Evolutionary conservation across 352 stramenopile genomes (phyloP).

Genomic region (Elongisporangium senticosum): DNA sequence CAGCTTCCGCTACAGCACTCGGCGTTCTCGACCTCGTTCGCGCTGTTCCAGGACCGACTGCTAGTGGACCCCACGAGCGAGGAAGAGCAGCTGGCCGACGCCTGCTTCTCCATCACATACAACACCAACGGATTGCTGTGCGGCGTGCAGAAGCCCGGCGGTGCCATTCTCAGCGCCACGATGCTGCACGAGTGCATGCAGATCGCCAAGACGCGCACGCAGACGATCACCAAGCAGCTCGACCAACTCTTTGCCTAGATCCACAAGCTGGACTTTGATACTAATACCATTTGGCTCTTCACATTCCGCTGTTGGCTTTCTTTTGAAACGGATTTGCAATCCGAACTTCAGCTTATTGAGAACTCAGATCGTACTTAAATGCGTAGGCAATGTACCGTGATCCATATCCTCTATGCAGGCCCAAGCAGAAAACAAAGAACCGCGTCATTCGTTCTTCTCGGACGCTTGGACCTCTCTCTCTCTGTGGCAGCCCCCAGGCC

Average conservation of each 20-base stretch:
- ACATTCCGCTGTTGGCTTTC: too few species aligned
- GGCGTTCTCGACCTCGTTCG: constrained; percentile 66
- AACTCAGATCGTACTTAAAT: background rate
- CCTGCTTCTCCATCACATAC: constrained; percentile 63
- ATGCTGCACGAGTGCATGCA: constrained; percentile 65
- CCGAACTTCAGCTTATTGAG: too few species aligned
- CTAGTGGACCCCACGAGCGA: constrained; percentile 68
- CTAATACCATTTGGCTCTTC: too few species aligned
- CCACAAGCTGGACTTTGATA: too few species aligned
- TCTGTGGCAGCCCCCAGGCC: background rate
- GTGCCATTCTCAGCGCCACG: constrained; percentile 28
- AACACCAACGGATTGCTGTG: constrained; percentile 56
- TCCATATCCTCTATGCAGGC: background rate
- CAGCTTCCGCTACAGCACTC: constrained; percentile 51
- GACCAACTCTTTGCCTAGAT: constrained; percentile 7
- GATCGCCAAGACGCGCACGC: constrained; percentile 38
- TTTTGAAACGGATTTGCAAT: background rate
- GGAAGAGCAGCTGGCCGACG: constrained; percentile 57
- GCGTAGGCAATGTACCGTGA: background rate
- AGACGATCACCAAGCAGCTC: constrained; percentile 33
- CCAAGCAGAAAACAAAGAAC: constrained; percentile 11
- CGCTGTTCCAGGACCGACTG: constrained; percentile 42
- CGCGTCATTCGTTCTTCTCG: background rate
- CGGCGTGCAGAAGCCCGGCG: constrained; percentile 69
- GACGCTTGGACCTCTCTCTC: background rate